Conservation (phyloP, 1,284 basidiomycete genomes). For the Thecaphora thlaspeos region DNA sequence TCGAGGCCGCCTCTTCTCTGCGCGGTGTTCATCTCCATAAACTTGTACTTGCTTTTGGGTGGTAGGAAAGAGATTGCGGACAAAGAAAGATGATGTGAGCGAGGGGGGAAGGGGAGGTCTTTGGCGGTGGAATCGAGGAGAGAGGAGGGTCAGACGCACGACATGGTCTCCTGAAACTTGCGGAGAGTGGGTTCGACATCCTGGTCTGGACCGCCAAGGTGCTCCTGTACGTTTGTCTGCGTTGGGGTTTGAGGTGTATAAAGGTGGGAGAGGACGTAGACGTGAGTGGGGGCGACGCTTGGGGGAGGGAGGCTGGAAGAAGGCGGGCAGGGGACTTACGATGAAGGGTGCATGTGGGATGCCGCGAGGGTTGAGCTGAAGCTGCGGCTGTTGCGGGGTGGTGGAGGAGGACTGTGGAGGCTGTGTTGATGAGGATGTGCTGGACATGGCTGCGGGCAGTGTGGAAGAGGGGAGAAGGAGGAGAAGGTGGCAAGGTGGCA, state of each 20-base stretch:
- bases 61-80: slow-evolving; percentile 1
- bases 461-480: not conserved
- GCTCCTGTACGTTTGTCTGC: slow-evolving; percentile 79
- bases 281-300: not conserved
- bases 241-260: not conserved
- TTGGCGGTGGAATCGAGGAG: not conserved
- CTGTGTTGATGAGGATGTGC: slow-evolving; percentile 4
- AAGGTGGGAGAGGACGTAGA: not conserved
- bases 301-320: not conserved
- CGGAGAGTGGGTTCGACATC: slow-evolving; percentile 77
- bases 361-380: slow-evolving; percentile 71
- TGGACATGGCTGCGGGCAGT: not conserved
- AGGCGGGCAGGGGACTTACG: slow-evolving; percentile 66
- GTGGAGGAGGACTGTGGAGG: slow-evolving; percentile 18
- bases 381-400: slow-evolving; percentile 13
- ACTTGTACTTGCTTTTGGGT: slow-evolving; percentile 84
- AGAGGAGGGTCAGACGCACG: slow-evolving; percentile 63
- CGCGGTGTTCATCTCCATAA: slow-evolving; percentile 87
- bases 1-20: slow-evolving; percentile 77
- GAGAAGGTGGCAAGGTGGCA: slow-evolving; percentile 1
- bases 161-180: slow-evolving; percentile 86
- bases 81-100: slow-evolving; percentile 3
- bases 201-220: slow-evolving; percentile 76
- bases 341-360: slow-evolving; percentile 95
- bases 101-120: slow-evolving; percentile 3